Evolutionary conservation across 768 basidiomycete genomes (phyloP), one percentile per base, ranked within the genome.

Genomic region (Phylloporus scabripes): DNA sequence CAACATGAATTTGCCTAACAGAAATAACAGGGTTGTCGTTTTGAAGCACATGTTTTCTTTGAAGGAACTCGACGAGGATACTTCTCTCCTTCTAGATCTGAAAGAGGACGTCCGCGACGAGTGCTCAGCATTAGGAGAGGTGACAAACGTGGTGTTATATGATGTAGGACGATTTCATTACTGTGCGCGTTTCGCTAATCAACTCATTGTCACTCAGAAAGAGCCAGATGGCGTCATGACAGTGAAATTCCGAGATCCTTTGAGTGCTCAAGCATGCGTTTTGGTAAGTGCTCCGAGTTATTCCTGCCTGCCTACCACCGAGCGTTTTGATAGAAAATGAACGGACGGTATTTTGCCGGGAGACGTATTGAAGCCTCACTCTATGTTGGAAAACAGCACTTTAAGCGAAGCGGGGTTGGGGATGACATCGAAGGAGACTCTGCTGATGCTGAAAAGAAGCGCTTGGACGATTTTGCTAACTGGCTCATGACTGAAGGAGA

Each of bases 21-120:
- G 80, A 62, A 78, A 77, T 59, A 76, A 75, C 64, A 79, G 92
- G 28, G 86, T 97, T 4, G 94, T 96, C 8, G 92, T 99, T 1
- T 72, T 99, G 54, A 94, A 91, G 64, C 83, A 92, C 60, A 97
- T 97, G 93, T 99, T 99, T 62, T 85, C 86, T 5, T 72, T 91
- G 17, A 66, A 85, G 58, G 89, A 93, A 55, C 77, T 98, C 1
- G 85, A 90, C 28, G 81, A 92, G 57, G 93, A 98, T 60, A 73
- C 89, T 0, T 76, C 89, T 7, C 70, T 97, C 21, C 70, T 97
- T 17, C 78, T 98, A 12, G 95, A 98, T 58, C 76, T 97, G 45
- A 97, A 97, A 63, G 92, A 96, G 61, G 95, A 98, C 57, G 93
- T 98, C 15, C 80, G 95, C 47, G 93, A 95, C 29, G 95, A 98